Evolutionary conservation across 1,284 basidiomycete species (phyloP), one percentile per base, ranked within the genome.

Genomic region (Tilletia caries): DNA sequence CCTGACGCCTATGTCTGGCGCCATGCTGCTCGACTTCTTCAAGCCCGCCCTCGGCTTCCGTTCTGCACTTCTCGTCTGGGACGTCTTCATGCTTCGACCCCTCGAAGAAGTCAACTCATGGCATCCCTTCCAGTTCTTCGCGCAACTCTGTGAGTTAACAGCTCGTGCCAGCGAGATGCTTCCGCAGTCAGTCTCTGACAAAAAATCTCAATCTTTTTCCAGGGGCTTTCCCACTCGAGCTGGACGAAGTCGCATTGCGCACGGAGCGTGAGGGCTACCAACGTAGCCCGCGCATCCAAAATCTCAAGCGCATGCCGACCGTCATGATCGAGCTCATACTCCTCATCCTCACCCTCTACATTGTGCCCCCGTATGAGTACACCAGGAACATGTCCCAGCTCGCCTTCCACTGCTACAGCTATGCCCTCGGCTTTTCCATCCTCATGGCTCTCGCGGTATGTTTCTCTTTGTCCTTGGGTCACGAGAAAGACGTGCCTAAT

Each of bases 41-140:
- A 71, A 77, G 8, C 78, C 79, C 1, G 81, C 80, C 1, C 71
- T 82, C n/a, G 79, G 77, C 12, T 83, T 83, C 75, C 73, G 81
- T 27, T 75, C 78, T 1, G 70, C 74, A 50, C 69, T 81, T 62
- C 73, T 82, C 46, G 73, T 78, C 25, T 83, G 80, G 80, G 81
- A 83, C 68, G 76, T 83, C 46, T 80, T 81, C 70, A 70, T 72
- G 50, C 80, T 82, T 64, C 78, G 81, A 29, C 65, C 75, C 33
- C 32, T 67, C 25, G 67, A 77, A 20, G 80, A 83, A 64, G 79
- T 83, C 41, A 52, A 77, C 18, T 58, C 48, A 1, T 83, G 81
- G 81, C 68, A 66, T 29, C 70, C 73, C 65, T 68, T 70, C 18
- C 67, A 72, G 64, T 77, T 79, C 73, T 77, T 81, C 67, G 75